Evolutionary conservation across 163 green algal genomes (phyloP).

Genomic region (Trebouxia gelatinosa): DNA sequence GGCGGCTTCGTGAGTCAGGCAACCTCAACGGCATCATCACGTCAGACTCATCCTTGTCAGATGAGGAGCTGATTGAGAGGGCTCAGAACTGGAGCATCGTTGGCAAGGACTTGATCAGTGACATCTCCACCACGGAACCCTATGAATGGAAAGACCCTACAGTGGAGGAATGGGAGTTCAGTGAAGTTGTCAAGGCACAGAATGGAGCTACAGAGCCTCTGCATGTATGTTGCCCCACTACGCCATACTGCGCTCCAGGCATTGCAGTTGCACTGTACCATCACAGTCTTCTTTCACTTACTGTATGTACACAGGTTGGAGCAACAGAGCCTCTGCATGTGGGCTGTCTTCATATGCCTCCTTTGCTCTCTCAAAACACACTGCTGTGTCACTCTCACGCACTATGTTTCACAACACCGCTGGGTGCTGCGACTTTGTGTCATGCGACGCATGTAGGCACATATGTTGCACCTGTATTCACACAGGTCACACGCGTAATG

Average conservation of each 20-base stretch:
- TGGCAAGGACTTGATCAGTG: conserved; percentile 90
- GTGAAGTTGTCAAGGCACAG: conserved; percentile 18
- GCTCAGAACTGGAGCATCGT: conserved; percentile 93
- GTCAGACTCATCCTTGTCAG: conserved; percentile 70
- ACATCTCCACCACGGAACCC: conserved; percentile 77
- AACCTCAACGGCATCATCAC: conserved; percentile 93
- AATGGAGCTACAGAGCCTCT: conserved; percentile 40
- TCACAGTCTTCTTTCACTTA: no score
- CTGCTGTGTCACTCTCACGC: no score
- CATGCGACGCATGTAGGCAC: no score
- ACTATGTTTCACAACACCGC: no score
- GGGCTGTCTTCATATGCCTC: background rate
- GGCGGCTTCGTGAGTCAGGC: conserved; percentile 82
- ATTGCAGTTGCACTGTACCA: no score
- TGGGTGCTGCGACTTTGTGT: no score
- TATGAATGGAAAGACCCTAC: conserved; percentile 95
- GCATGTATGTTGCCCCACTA: conserved; percentile 55
- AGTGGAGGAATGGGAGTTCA: conserved; percentile 94
- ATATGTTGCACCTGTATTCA: no score
- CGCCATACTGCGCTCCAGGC: no score
- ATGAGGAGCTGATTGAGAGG: conserved; percentile 77
- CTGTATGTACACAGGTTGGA: no score
- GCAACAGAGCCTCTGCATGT: background rate
- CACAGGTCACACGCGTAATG: no score
- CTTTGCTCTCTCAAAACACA: background rate